Base-by-base conservation (phyloP, 345 rosid species). In the Corymbia maculata region DNA sequence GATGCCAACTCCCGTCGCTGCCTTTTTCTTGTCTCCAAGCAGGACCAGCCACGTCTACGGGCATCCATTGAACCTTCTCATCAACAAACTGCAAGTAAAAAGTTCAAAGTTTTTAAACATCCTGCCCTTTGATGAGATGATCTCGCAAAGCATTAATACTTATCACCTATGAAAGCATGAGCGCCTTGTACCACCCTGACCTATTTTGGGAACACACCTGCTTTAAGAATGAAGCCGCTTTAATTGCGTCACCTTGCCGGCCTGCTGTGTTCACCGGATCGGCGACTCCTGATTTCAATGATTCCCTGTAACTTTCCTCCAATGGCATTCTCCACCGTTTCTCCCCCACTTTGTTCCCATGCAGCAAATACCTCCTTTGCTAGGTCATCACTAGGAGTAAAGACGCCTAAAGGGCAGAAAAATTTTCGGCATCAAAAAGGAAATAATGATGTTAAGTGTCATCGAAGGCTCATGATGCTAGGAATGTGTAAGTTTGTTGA, bases 51-150 rank as follows among this genome's bases (percentile, higher is more conserved):
- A 96, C 88, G 93, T 98, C 99, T 44, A 98, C 94, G 92, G 96
- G 99, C 99, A 98, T 96, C 99, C 99, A 98, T 13, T 95, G 96
- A 85, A 97, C 97, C 93, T 95, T 94, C 89, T 96, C 99, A 44
- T 93, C 93, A 13, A 97, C 97, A 91, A 96, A 98, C 99, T 98
- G 95, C 90, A 85, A 86, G 86, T 55, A 22, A 57, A 36, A 2
- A 30, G 16, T 6, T 47, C 7, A n/a, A 12, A 50, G 36, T 26
- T 6, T 30, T 26, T n/a, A 7, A 36, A 52, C 75, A 45, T 79
- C 19, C 82, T 75, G 80, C 49, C 82, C 82, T 28, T 9, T 0
- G 82, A 36, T 36, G 82, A 75, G 82, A 75, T 3, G 82, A 75
- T 42, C 49, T 9, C 49, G 3, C 2, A 10, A 75, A 42, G 19